A percentile compares a stretch with the other conserved stretches of the same genome.
phyloP scores from a whole-genome alignment of 2,329 filamentous ascomycete species.

The Penicillium hesseltinei region DNA sequence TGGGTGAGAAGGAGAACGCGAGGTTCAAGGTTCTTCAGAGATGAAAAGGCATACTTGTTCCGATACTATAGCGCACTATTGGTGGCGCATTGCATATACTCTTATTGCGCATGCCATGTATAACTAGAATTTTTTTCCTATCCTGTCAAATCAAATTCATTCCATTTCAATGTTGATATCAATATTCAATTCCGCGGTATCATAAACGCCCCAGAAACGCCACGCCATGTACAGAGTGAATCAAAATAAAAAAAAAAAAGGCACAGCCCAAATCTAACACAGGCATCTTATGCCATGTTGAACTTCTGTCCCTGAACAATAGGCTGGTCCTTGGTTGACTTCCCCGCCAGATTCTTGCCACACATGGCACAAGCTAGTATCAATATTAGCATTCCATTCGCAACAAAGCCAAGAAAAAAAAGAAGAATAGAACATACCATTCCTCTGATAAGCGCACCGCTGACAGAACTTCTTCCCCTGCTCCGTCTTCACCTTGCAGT shows the following conservation, averaged over 20 bases:
- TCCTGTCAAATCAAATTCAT: slow-evolving; percentile 24
- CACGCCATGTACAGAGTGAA: slow-evolving; percentile 6
- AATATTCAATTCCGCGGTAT: slow-evolving; percentile 1
- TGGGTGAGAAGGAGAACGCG: neutral
- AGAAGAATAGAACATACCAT: slow-evolving; percentile 47
- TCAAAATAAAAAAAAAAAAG: slow-evolving; percentile 1
- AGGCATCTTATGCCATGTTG: slow-evolving; percentile 53
- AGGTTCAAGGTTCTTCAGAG: slow-evolving; percentile 3
- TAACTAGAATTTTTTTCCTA: slow-evolving; percentile 36
- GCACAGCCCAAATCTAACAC: neutral
- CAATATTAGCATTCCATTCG: slow-evolving; percentile 10
- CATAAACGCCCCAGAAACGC: slow-evolving; percentile 16
- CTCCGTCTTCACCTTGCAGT: slow-evolving; percentile 64
- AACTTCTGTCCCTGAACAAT: slow-evolving; percentile 62
- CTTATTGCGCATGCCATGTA: slow-evolving; percentile 37
- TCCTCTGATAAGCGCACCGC: slow-evolving; percentile 61
- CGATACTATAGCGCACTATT: slow-evolving; percentile 19
- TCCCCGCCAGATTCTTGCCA: slow-evolving; percentile 55
- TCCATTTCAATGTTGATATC: neutral
- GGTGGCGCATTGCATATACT: slow-evolving; percentile 37
- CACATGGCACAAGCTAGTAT: slow-evolving; percentile 60
- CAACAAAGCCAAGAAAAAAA: neutral
- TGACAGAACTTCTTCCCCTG: slow-evolving; percentile 62
- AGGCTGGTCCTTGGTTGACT: slow-evolving; percentile 48
- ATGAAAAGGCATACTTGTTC: slow-evolving; percentile 12